Conservation (phyloP, 2,329 filamentous ascomycete species). For the Cordyceps militaris region DNA sequence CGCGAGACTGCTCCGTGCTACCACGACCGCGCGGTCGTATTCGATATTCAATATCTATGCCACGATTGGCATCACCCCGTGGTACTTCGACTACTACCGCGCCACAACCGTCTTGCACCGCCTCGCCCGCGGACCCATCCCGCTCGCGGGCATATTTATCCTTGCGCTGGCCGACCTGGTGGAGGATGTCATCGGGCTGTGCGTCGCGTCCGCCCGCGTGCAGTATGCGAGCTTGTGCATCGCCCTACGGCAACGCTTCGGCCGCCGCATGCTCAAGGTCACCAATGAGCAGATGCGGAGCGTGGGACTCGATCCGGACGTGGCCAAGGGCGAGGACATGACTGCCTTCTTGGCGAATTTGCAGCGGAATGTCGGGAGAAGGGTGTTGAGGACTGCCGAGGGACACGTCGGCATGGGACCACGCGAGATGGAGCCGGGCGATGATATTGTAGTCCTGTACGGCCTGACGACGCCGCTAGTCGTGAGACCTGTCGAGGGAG, state of each 20-base stretch:
- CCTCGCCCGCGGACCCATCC: constrained; percentile 17
- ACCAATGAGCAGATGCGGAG: neutral
- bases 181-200: constrained; percentile 14
- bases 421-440: constrained; percentile 17
- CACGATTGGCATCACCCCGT: constrained; percentile 19
- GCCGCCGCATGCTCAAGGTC: neutral
- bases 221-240: neutral
- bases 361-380: constrained; percentile 17
- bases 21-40: constrained; percentile 12
- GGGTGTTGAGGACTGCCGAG: constrained; percentile 22
- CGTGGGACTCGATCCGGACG: neutral
- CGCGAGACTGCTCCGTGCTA: constrained; percentile 13
- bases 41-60: constrained; percentile 18
- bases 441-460: constrained; percentile 23
- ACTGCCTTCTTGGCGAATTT: constrained; percentile 15
- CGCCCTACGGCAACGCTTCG: neutral
- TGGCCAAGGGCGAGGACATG: neutral
- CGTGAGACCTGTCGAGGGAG: constrained; percentile 14
- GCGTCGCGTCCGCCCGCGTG: constrained; percentile 12
- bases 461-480: constrained; percentile 24
- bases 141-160: constrained; percentile 5
- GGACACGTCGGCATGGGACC: constrained; percentile 26
- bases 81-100: constrained; percentile 19
- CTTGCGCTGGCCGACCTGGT: constrained; percentile 14
- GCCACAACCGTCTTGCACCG: constrained; percentile 15